phyloP scores from a whole-genome alignment of 805 yeast genomes.

The Helenozyma baotianmanensis region DNA sequence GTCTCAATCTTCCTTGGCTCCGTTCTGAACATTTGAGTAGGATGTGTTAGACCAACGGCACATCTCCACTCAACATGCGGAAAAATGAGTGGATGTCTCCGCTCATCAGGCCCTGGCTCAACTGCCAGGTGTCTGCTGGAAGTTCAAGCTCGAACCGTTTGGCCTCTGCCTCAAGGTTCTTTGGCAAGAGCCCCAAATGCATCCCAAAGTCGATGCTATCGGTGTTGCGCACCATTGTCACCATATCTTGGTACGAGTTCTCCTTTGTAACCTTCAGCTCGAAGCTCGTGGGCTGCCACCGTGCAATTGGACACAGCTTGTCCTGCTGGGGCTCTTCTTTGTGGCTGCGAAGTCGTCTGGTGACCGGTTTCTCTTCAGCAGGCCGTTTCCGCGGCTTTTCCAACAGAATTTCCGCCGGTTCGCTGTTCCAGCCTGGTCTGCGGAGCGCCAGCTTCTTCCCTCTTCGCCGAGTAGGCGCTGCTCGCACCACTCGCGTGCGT shows the following conservation, averaged over 20 bases:
- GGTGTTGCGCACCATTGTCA: conserved; percentile 14
- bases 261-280: conserved; percentile 15
- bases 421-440: too few species aligned
- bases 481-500: not conserved
- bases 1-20: too few species aligned
- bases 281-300: conserved; percentile 10
- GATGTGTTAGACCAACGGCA: too few species aligned
- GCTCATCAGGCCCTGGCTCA: conserved; percentile 5
- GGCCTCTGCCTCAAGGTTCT: conserved; percentile 21
- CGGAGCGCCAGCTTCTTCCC: too few species aligned
- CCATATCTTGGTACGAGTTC: conserved; percentile 17
- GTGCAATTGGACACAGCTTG: too few species aligned
- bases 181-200: conserved; percentile 20
- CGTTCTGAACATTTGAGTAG: too few species aligned
- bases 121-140: conserved; percentile 3
- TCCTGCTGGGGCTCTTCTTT: not conserved
- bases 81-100: conserved; percentile 24
- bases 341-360: conserved; percentile 1
- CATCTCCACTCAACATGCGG: conserved; percentile 10
- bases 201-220: conserved; percentile 22
- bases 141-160: conserved; percentile 15
- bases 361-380: not conserved
- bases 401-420: too few species aligned
- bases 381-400: too few species aligned
- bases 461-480: too few species aligned